Base-by-base conservation (phyloP, 129 eudicot genomes). In the Logfia minima region DNA sequence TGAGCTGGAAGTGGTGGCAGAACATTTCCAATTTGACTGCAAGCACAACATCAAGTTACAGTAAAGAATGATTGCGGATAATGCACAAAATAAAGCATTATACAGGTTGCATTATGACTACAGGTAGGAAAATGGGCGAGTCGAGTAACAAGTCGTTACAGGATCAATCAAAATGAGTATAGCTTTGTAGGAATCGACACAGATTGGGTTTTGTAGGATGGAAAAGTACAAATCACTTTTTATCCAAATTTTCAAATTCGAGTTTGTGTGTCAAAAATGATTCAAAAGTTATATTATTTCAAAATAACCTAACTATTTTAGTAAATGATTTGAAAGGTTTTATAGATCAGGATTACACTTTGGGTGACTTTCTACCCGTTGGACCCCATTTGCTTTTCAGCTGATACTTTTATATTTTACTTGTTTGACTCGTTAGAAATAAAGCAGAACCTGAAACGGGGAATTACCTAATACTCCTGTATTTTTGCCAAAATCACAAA, bases 1-100 rank as follows among this genome's bases (percentile, higher is more conserved):
- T 61, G 78, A 62, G 70, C 78, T 18, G 78, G 78, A 32, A 75
- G 70, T 23, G 70, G 78, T 26, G 78, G 70, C 28, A 75, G 61
- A 75, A 62, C 77, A 35, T 59, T 59, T 37, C 77, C 77, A 35
- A 73, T 61, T 24, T 75, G 78, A 75, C 78, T 75, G 70, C 28
- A 39, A 75, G 5, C 41, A 61, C 41, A 35, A 75, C 70, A 61
- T 35, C 24, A 75, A 24, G 70, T 61, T 61, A 61, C 19, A 24
- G 8, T 16, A 45, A 19, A 19, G 52, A 32, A 58, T 19, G 37
- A 32, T 29, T 26, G 62, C 67, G 21, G 22, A 73, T 0, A 31
- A 56, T 9, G 32, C 32, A 18, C 9, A 2, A 4, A 72, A 53
- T 8, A 8, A n/a, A 53, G 24, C 1, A 18, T 51, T 19, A 71